Evolutionary conservation across 768 basidiomycete genomes (phyloP), one percentile per base, ranked within the genome.

Genomic region (Dioszegia hungarica): DNA sequence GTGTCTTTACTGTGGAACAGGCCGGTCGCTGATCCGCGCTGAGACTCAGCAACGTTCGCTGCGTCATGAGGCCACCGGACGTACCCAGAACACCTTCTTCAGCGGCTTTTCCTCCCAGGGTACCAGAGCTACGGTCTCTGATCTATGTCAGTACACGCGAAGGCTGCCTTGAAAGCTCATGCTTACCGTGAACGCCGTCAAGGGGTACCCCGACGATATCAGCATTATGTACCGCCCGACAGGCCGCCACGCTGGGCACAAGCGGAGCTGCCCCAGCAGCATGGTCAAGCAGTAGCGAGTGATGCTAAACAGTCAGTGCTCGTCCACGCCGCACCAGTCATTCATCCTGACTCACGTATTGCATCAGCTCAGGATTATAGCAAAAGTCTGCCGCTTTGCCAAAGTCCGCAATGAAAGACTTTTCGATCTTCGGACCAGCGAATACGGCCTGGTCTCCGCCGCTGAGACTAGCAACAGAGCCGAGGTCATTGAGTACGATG

Each of bases 1-100:
- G 60, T 64, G 11, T 59, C 52, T 19, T 58, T 57, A 44, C 56
- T 62, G 58, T 74, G 72, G 17, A 54, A 64, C 3, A 66, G 54
- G 31, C 72, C 72, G 2, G 72, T 74, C 14, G 70, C 60, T 11
- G 72, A 61, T 5, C 72, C 72, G 22, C 72, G 61, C 67, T 68
- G 15, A 25, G 24, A 15, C 27, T 54, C 33, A 54, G 44, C 37
- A n/a, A n/a, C n/a, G n/a, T n/a, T n/a, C n/a, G n/a, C n/a, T n/a
- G n/a, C n/a, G n/a, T n/a, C n/a, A n/a, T n/a, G n/a, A n/a, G n/a
- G n/a, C n/a, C n/a, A n/a, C 1, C 17, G 20, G 12, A 59, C 67
- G 39, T 34, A 68, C 67, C 72, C 72, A 74, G 57, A 74, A 67
- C 0, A 56, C 61, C 49, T 74, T 71, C 33, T 54, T 44, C 28